A percentile compares a stretch with the other conserved stretches of the same genome.
Conservation (phyloP, 768 basidiomycete genomes). For the Infundibulicybe gibba region DNA sequence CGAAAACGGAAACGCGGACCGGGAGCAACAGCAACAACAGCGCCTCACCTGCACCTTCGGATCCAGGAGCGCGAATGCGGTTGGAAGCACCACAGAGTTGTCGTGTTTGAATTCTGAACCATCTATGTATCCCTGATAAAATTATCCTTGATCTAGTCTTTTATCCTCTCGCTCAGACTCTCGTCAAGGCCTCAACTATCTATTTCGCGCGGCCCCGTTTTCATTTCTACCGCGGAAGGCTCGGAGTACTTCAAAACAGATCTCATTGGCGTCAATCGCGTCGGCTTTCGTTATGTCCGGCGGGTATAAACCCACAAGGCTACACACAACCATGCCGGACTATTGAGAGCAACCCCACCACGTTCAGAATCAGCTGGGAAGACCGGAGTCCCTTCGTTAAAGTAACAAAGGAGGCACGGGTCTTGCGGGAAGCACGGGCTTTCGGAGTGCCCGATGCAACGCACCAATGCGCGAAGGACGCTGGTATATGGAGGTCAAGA, state of each 20-base stretch:
- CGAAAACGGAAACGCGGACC: conserved; percentile 59
- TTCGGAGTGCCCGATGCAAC: conserved; percentile 86
- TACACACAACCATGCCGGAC: conserved; percentile 65
- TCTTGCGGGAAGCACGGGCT: conserved; percentile 82
- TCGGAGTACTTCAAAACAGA: conserved; percentile 67
- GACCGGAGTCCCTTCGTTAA: conserved; percentile 81
- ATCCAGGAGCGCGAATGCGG: conserved; percentile 23
- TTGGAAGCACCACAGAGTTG: conserved; percentile 32
- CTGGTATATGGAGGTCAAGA: conserved; percentile 92
- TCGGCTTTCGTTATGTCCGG: conserved; percentile 78
- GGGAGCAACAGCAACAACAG: conserved; percentile 22
- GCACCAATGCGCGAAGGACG: conserved; percentile 84
- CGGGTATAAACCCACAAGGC: conserved; percentile 64
- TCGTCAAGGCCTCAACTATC: conserved; percentile 66
- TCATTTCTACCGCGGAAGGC: conserved; percentile 53
- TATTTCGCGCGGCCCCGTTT: conserved; percentile 71
- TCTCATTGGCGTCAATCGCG: conserved; percentile 65
- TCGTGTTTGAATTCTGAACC: conserved; percentile 3
- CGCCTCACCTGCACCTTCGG: conserved; percentile 62
- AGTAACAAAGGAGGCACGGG: conserved; percentile 77
- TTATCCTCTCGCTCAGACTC: conserved; percentile 66
- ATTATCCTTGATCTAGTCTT: conserved; percentile 28
- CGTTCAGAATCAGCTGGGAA: conserved; percentile 83
- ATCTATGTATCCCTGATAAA: neutral
- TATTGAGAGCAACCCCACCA: conserved; percentile 73